Conservation (phyloP, 2,329 filamentous ascomycete species). For the Colletotrichum nymphaeae region DNA sequence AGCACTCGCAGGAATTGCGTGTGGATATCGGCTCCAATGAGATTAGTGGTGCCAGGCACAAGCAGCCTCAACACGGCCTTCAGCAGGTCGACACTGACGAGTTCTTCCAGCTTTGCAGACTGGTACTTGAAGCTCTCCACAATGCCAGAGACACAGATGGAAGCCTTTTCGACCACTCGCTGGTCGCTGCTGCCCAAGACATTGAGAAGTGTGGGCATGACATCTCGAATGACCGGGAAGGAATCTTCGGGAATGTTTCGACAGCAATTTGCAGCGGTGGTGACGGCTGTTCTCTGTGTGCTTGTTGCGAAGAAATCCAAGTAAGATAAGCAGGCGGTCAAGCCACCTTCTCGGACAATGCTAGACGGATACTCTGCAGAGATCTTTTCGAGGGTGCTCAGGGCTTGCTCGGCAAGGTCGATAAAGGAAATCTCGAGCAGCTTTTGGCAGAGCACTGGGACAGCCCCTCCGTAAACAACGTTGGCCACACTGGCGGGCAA, state of each 20-base stretch:
- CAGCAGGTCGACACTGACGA: constrained; percentile 89
- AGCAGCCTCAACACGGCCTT: constrained; percentile 87
- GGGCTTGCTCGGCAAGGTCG: constrained; percentile 94
- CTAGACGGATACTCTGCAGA: constrained; percentile 94
- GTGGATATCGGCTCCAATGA: constrained; percentile 94
- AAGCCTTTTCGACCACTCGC: constrained; percentile 96
- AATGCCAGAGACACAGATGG: constrained; percentile 93
- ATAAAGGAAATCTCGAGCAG: constrained; percentile 97
- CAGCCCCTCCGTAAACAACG: constrained; percentile 96
- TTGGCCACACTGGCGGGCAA: constrained; percentile 92
- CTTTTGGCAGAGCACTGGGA: constrained; percentile 94
- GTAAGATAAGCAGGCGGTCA: constrained; percentile 95
- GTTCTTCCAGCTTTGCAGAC: constrained; percentile 87
- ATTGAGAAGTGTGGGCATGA: constrained; percentile 94
- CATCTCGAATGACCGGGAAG: constrained; percentile 89
- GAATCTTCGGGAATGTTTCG: constrained; percentile 96
- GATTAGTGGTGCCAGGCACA: constrained; percentile 92
- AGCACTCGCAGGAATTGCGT: constrained; percentile 95
- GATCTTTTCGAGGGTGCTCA: constrained; percentile 97
- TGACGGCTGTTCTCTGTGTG: constrained; percentile 95
- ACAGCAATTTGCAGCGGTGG: constrained; percentile 97
- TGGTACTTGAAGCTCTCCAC: constrained; percentile 97
- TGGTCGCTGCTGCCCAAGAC: constrained; percentile 94
- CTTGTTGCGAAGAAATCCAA: constrained; percentile 98
- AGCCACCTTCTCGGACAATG: constrained; percentile 93